Evolutionary conservation across 305 asterid species (phyloP).

Genomic region (Fraxinus baroniana): DNA sequence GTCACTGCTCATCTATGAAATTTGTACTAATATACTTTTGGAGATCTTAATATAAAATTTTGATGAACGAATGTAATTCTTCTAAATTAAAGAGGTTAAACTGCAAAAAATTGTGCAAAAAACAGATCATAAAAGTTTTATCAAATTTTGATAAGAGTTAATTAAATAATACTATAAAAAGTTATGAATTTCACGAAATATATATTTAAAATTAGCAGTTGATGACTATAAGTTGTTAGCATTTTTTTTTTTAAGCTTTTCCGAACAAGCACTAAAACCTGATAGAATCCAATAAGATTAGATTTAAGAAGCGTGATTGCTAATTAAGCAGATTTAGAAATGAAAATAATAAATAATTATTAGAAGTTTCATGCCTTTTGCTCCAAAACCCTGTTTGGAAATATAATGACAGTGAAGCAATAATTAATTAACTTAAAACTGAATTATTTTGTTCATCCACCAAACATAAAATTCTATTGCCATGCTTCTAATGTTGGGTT

Average conservation of each 20-base stretch:
- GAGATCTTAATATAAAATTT: not conserved
- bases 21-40: not conserved
- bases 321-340: not conserved
- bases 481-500: slow-evolving; percentile 23
- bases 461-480: slow-evolving; percentile 5
- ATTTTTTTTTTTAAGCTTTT: not conserved
- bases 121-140: too few species aligned
- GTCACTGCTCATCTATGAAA: not conserved
- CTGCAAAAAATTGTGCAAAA: not conserved
- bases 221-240: not conserved
- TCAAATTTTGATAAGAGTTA: too few species aligned
- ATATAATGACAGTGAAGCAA: slow-evolving; percentile 2
- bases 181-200: too few species aligned
- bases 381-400: not conserved
- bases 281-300: not conserved
- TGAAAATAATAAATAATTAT: not conserved
- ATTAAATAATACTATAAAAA: too few species aligned
- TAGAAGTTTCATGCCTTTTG: not conserved
- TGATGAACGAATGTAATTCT: not conserved
- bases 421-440: not conserved
- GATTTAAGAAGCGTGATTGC: not conserved
- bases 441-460: slow-evolving; percentile 4
- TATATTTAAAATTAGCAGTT: too few species aligned
- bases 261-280: not conserved
- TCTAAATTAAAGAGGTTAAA: not conserved